Percentiles rank a stretch among this genome's conserved stretches.
Evolutionary conservation across 306 rosid genomes (phyloP).

Genomic region (Parietaria judaica): DNA sequence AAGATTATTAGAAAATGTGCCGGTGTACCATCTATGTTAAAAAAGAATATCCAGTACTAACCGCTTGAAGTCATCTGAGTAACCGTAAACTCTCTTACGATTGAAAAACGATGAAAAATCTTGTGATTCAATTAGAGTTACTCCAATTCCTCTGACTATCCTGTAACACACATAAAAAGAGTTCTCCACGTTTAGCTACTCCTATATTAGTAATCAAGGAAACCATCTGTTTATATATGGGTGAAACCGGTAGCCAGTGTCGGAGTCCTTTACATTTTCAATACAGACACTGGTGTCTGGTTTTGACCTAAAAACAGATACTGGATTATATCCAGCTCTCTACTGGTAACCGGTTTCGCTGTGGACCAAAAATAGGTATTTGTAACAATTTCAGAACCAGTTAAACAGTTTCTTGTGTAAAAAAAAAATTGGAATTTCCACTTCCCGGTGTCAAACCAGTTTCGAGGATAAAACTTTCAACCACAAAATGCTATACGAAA

Average conservation of each 20-base stretch:
- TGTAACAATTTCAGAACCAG: too few species aligned
- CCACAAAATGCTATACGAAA: not conserved
- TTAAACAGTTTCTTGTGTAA: too few species aligned
- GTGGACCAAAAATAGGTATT: too few species aligned
- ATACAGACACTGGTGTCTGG: too few species aligned
- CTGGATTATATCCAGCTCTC: too few species aligned
- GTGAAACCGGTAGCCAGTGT: too few species aligned
- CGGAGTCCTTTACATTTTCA: too few species aligned
- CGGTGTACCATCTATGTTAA: not conserved
- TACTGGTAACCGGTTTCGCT: too few species aligned
- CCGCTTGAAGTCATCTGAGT: conserved; percentile 93
- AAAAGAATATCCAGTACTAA: conserved; percentile 17
- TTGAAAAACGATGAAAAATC: conserved; percentile 56
- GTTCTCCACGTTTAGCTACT: not conserved
- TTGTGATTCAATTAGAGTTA: conserved; percentile 73
- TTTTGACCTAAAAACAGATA: too few species aligned
- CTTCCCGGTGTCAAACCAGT: too few species aligned
- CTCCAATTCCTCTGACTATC: conserved; percentile 72
- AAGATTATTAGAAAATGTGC: not conserved
- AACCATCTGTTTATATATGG: not conserved
- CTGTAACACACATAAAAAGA: conserved; percentile 36
- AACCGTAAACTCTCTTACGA: conserved; percentile 74
- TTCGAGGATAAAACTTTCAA: not conserved
- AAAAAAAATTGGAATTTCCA: too few species aligned
- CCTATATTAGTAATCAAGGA: not conserved